Base-by-base conservation (phyloP, 106 monocot species). In the Dioscorea zingiberensis region DNA sequence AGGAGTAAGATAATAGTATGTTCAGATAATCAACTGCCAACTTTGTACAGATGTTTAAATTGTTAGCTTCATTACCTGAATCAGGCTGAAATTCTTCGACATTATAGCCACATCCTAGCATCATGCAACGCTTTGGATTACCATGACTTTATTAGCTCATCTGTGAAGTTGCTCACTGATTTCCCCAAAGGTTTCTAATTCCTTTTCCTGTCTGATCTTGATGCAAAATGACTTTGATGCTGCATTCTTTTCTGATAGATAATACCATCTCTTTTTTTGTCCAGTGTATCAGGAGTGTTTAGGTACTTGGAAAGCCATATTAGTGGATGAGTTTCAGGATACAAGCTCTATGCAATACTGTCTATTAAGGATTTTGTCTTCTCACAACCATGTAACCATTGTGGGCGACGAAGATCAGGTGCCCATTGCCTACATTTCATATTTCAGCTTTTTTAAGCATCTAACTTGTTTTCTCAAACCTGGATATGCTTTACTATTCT, bases 361-460 rank as follows among this genome's bases (percentile, higher is more conserved):
- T 49, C 81, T 95, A 66, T 80, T 95, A 68, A 83, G 58, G 63
- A 60, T 78, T 61, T 76, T 95, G 64, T 82, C 84, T 44, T 91
- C 94, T 71, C 94, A 90, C 59, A 81, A 78, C 67, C 73, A 59
- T 55, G 64, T 95, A 13, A 91, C 94, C 17, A 73, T 95, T 64
- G 85, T 95, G 58, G 94, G 94, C 26, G 94, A 95, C 74, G 87
- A 95, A 63, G 94, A 95, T 81, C 94, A 94, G 87, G 94, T 87
- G 48, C 22, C 21, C 24, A 48, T 64, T 21, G 51, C 27, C 4
- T 64, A 38, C 38, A 38, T 38, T 38, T 38, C 3, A 8, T 38
- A 38, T 38, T 38, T 38, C 38, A 38, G 38, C 38, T 38, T 38
- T 38, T 38, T 38, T 38, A 38, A 38, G 38, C 38, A 38, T 38